Evolutionary conservation across 257 asterid species (phyloP), one percentile per base, ranked within the genome.

Genomic region (Haberlea rhodopensis): DNA sequence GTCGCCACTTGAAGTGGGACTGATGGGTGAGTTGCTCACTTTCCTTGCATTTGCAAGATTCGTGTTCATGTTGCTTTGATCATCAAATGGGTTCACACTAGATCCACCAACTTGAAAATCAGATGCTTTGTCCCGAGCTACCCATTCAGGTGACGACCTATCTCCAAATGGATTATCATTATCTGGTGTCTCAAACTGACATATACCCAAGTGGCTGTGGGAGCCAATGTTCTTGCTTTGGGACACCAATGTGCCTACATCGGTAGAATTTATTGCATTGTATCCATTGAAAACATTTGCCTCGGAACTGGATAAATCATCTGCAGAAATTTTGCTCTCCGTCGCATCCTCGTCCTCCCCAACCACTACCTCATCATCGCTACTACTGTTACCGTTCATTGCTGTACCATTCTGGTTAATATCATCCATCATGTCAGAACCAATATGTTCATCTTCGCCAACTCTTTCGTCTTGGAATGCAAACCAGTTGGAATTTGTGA

Each of bases 401-500:
- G 90, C 76, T 29, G 75, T 62, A 56, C 84, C 85, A 28, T 79
- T 82, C 72, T 84, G 67, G 75, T 85, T 87, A 24, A 85, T 76
- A 71, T 82, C 82, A 10, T 84, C 90, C 75, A 82, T 79, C 57
- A 69, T 52, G 27, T 90, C 91, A 34, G 91, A 74, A 65, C 71
- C 86, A 62, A 73, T 73, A 22, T 87, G 71, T 54, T 75, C 76
- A 71, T 76, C 80, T 53, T 63, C 77, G 67, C 80, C 86, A 63
- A 37, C 62, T 71, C 79, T 74, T 56, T 86, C 96, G 22, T 90
- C 97, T 87, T 90, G 94, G 77, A 90, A 94, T 4, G 96, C 96
- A 83, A 94, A 94, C 97, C 99, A 94, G 82, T 94, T 90, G 79
- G 97, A 90, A 76, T 94, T 94, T 61, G 97, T 90, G 85, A 94